phyloP scores from a whole-genome alignment of 148 eudicot genomes.

The Spergularia marina region DNA sequence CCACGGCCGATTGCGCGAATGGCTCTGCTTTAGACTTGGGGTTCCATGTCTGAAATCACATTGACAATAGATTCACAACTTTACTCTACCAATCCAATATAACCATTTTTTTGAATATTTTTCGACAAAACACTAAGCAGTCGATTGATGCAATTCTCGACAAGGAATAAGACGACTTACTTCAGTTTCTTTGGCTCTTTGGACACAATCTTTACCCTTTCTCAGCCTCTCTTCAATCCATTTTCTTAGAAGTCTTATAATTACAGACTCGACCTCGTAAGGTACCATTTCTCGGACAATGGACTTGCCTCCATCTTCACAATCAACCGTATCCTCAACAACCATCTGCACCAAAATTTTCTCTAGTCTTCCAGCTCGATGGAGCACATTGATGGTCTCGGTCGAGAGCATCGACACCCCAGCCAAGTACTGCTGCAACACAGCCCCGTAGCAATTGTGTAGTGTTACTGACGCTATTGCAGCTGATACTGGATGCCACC shows the following conservation, averaged over 20 bases:
- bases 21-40: constrained; percentile 93
- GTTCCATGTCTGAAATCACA: constrained; percentile 80
- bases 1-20: constrained; percentile 72
- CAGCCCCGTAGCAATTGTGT: constrained; percentile 69
- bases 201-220: constrained; percentile 50
- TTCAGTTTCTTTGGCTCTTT: constrained; percentile 80
- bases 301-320: constrained; percentile 81
- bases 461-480: constrained; percentile 80
- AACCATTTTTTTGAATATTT: too few species aligned
- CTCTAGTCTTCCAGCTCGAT: constrained; percentile 81
- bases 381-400: constrained; percentile 53
- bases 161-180: constrained; percentile 36
- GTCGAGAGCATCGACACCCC: constrained; percentile 41
- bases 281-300: constrained; percentile 83
- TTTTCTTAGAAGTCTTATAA: constrained; percentile 49
- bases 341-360: constrained; percentile 75
- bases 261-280: constrained; percentile 75
- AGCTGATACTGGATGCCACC: constrained; percentile 80
- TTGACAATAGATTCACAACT: background rate
- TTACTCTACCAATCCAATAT: background rate
- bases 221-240: constrained; percentile 77
- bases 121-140: too few species aligned
- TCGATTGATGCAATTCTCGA: too few species aligned
- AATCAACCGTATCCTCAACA: constrained; percentile 76
- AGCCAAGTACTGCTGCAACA: constrained; percentile 58